Base-by-base conservation (phyloP, 2,329 filamentous ascomycete species). In the Phaeosphaeriaceae sp. region DNA sequence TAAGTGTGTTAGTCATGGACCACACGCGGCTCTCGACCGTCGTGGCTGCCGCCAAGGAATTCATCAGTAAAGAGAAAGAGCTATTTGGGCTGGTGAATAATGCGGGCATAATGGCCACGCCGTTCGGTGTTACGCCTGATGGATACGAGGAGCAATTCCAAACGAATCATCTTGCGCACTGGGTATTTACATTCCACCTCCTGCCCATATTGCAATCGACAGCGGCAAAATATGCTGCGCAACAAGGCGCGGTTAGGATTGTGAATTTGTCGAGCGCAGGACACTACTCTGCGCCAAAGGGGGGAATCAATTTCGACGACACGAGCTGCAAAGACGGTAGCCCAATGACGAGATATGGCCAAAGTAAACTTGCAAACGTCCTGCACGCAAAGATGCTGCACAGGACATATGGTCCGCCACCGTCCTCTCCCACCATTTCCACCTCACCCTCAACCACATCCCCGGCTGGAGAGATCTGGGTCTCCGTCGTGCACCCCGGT, bases 141-240 rank as follows among this genome's bases (percentile, higher is more conserved):
- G 80, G 79, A 25, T 79, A 80, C 62, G 81, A 84, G 62, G 66
- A 76, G 13, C 79, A 82, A 48, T 79, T 82, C 57, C 81, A 76
- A 24, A 80, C 76, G 1, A 83, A 83, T 56, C 78, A 82, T 52
- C 60, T 83, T 50, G 81, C 78, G 3, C 80, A 80, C 56, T 79
- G 78, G 11, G 59, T 83, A 0, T 67, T 83, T 17, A 80, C 75
- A 13, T 74, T 74, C 15, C 68, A 79, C 0, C 66, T 84, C 1
- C 66, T 80, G 2, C 76, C 75, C 1, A 7, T 63, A n/a, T 46
- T 66, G 48, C 44, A 51, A 5, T 5, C 24, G 5, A 61, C 62
- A 1, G 25, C 57, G 1, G 70, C 67, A 1, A 20, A 79, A 45
- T 60, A 73, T 13, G 60, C 31, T 13, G 31, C 7, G 31, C 31